Evolutionary conservation across 2,329 filamentous ascomycete genomes (phyloP).

Genomic region (Fusarium brevicatenulatum): DNA sequence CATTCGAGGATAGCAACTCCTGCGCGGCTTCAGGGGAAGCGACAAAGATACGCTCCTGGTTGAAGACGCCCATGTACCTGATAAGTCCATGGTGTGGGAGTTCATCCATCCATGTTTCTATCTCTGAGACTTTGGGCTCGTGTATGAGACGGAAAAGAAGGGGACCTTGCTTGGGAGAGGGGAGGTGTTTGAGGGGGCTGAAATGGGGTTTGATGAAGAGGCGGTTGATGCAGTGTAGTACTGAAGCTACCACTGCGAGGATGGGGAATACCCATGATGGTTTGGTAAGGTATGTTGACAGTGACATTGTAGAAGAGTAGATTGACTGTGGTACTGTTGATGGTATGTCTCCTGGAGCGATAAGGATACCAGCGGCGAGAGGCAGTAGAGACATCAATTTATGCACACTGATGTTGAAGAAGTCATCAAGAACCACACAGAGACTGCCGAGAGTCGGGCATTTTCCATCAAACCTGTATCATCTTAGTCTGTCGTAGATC

Average conservation of each 20-base stretch:
- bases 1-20: not conserved
- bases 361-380: accelerated
- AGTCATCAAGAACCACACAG: accelerated
- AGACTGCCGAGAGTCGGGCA: not conserved
- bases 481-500: accelerated
- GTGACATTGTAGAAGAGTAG: not conserved
- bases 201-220: not conserved
- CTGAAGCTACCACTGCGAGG: not conserved
- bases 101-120: not conserved
- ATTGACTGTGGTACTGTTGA: accelerated
- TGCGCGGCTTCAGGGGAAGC: accelerated
- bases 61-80: not conserved
- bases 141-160: not conserved
- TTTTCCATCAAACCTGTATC: accelerated
- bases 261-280: not conserved
- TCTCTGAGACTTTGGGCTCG: not conserved
- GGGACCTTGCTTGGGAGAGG: not conserved
- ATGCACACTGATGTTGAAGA: not conserved
- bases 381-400: not conserved
- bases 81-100: not conserved
- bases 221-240: not conserved
- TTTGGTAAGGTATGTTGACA: not conserved
- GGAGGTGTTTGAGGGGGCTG: not conserved
- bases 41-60: not conserved
- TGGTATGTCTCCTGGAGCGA: too few relatives aligned